Conservation (phyloP, 495 filamentous ascomycete genomes). For the Trichocladium uniseriatum region DNA sequence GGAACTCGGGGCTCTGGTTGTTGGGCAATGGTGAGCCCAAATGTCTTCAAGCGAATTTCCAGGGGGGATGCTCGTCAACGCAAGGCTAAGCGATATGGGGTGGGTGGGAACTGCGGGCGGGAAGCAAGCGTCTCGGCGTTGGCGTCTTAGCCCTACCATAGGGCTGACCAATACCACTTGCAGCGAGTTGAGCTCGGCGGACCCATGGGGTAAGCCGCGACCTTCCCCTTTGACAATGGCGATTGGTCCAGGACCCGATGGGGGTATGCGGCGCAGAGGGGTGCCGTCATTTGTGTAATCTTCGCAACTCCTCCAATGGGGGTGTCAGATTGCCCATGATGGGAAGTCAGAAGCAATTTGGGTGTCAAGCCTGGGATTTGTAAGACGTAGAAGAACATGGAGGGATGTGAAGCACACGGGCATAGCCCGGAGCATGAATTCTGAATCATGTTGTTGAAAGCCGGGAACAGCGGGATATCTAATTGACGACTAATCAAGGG, state of each 20-base stretch:
- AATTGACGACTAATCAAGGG: background rate
- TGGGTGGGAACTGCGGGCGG: too few species aligned
- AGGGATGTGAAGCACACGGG: too few species aligned
- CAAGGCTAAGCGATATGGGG: too few species aligned
- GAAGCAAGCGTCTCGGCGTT: background rate
- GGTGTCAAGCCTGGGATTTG: too few species aligned
- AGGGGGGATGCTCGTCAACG: background rate
- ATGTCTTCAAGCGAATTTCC: background rate
- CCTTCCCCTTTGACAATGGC: background rate
- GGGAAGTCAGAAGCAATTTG: too few species aligned
- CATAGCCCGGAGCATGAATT: too few species aligned
- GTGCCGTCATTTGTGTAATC: constrained; percentile 3
- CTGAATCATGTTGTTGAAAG: background rate
- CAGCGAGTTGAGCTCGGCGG: background rate
- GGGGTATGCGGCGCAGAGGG: constrained; percentile 7
- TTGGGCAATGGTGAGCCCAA: too few species aligned
- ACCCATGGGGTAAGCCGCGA: background rate
- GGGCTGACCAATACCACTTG: background rate
- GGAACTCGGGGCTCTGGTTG: background rate
- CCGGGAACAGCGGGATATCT: background rate
- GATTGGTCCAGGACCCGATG: constrained; percentile 4
- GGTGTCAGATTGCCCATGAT: background rate
- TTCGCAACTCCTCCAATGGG: constrained; percentile 8
- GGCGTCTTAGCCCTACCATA: constrained; percentile 8
- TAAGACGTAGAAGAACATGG: too few species aligned